Percentiles rank a stretch among this genome's conserved stretches.
These are phyloP conservation scores for Chalaropsis ovoidea DNA, from an alignment of 2,329 filamentous ascomycete species.

Conservation along the genomic window DNA sequence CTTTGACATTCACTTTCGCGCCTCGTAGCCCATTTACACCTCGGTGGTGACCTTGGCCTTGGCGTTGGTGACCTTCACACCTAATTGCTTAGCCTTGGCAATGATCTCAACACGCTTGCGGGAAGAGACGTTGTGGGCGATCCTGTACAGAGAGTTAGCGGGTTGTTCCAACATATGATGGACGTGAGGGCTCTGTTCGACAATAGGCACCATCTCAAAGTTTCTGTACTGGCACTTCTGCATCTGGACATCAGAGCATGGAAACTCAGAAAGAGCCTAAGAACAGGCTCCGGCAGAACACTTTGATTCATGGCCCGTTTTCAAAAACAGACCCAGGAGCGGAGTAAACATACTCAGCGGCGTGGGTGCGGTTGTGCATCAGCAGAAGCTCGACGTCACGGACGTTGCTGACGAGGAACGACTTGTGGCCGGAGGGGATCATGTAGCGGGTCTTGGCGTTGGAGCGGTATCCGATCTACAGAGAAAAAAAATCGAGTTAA, in stretches of 20 bases:
- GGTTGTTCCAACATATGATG: background rate
- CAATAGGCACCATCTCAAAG: background rate
- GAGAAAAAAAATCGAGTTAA: background rate
- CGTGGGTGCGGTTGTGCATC: slow-evolving; percentile 99
- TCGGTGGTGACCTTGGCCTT: slow-evolving; percentile 99
- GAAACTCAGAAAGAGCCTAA: background rate
- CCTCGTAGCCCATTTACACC: slow-evolving; percentile 44
- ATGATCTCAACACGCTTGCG: slow-evolving; percentile 98
- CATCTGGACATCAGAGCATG: background rate
- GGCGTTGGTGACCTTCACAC: slow-evolving; percentile 99
- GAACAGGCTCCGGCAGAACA: background rate
- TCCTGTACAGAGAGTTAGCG: slow-evolving; percentile 52
- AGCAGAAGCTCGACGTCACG: slow-evolving; percentile 93
- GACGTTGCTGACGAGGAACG: slow-evolving; percentile 96
- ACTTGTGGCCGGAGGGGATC: slow-evolving; percentile 99
- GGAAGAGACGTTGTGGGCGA: slow-evolving; percentile 94
- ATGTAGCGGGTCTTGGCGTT: slow-evolving; percentile 99
- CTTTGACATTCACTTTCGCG: slow-evolving; percentile 24
- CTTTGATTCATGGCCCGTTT: background rate
- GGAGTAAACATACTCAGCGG: slow-evolving; percentile 71
- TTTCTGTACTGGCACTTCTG: background rate
- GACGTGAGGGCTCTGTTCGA: background rate
- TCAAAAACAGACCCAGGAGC: background rate
- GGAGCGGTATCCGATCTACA: slow-evolving; percentile 91
- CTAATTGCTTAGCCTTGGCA: slow-evolving; percentile 90